These are phyloP conservation scores for Phytophthora tubulina DNA, from an alignment of 352 stramenopile species.

Conservation along the genomic window DNA sequence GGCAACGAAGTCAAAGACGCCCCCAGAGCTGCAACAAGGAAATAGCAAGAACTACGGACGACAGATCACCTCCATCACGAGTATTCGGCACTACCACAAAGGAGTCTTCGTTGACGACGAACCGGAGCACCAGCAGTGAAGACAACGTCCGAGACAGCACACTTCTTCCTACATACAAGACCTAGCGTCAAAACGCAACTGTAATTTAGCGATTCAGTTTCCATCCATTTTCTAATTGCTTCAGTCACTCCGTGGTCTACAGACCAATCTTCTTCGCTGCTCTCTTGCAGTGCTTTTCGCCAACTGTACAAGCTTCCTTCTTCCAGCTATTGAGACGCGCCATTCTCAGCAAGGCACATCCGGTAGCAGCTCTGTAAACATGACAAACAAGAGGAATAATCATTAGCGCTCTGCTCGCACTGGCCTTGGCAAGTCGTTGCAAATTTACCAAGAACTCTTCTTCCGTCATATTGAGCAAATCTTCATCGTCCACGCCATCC, in stretches of 20 bases:
- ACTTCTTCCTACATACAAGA: not conserved
- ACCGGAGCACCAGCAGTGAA: slow-evolving; percentile 22
- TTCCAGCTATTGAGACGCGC: slow-evolving; percentile 25
- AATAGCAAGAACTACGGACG: slow-evolving; percentile 46
- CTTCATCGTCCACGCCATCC: slow-evolving; percentile 77
- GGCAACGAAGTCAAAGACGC: slow-evolving; percentile 3
- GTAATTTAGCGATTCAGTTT: slow-evolving; percentile 25
- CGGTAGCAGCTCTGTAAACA: slow-evolving; percentile 73
- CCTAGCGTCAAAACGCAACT: not conserved
- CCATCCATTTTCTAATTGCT: slow-evolving; percentile 34
- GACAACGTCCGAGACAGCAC: not conserved
- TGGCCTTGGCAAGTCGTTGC: not conserved
- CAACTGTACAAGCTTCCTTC: slow-evolving; percentile 38
- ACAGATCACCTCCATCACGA: slow-evolving; percentile 71
- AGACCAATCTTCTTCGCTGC: slow-evolving; percentile 7
- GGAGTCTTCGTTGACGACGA: slow-evolving; percentile 77
- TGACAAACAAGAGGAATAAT: slow-evolving; percentile 4
- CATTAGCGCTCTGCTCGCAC: not conserved
- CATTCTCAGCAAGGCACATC: slow-evolving; percentile 55
- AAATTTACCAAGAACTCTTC: slow-evolving; percentile 84
- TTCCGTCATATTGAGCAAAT: slow-evolving; percentile 85
- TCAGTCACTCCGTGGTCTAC: slow-evolving; percentile 7
- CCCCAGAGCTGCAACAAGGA: slow-evolving; percentile 21
- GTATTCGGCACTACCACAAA: slow-evolving; percentile 57
- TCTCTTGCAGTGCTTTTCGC: slow-evolving; percentile 7